Evolutionary conservation across 208 protist genomes (phyloP).

Genomic region (Leishmania tarentolae): DNA sequence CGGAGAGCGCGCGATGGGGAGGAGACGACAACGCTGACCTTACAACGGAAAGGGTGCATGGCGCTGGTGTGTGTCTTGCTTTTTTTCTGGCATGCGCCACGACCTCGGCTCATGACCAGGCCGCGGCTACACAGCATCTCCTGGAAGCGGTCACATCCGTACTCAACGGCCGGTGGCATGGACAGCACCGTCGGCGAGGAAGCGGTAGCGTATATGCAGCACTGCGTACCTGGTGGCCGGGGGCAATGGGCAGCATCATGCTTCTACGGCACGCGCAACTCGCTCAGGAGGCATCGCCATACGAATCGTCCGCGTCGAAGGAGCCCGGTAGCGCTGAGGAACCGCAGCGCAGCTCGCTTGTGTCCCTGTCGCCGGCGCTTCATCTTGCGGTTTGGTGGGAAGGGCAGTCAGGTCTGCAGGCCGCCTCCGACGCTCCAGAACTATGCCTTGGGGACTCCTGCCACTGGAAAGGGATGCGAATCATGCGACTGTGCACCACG

Average conservation of each 20-base stretch:
- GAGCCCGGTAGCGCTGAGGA: neutral
- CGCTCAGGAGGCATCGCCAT: neutral
- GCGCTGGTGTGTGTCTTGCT: neutral
- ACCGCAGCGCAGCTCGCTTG: neutral
- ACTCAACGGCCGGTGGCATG: neutral
- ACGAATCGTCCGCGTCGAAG: neutral
- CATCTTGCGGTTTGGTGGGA: conserved; percentile 4
- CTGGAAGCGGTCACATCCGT: neutral
- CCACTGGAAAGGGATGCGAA: conserved; percentile 2
- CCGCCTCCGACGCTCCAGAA: neutral
- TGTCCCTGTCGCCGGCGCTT: neutral
- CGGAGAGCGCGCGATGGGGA: neutral
- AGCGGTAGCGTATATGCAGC: neutral
- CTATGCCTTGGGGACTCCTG: neutral
- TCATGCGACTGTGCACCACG: conserved; percentile 9
- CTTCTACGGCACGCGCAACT: conserved; percentile 7
- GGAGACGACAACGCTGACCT: neutral
- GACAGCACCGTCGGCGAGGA: neutral
- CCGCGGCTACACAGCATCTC: neutral
- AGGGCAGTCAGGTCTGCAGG: neutral
- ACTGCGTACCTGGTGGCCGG: neutral
- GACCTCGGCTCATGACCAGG: neutral
- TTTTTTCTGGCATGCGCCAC: conserved; percentile 2
- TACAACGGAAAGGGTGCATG: neutral
- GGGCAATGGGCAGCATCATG: neutral